Evolutionary conservation across 352 stramenopile genomes (phyloP).

Genomic region (Pythium coloratum): DNA sequence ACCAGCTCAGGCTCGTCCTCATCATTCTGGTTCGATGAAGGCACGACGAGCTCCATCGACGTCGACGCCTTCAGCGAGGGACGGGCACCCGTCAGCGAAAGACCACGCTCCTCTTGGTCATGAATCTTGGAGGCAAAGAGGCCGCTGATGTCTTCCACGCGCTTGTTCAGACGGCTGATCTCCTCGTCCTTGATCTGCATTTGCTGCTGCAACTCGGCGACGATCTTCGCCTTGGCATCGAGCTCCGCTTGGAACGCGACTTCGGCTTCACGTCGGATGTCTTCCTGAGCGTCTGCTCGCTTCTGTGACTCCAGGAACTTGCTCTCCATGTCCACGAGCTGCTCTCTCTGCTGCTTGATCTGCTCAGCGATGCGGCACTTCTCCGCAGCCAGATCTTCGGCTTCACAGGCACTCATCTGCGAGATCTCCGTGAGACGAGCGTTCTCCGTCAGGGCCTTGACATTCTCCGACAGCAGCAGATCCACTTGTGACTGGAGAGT

Average conservation of each 20-base stretch:
- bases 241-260: slow-evolving; percentile 41
- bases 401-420: slow-evolving; percentile 36
- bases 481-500: slow-evolving; percentile 62
- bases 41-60: background rate
- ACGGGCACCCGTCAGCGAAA: slow-evolving; percentile 6
- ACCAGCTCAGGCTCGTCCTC: slow-evolving; percentile 19
- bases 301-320: slow-evolving; percentile 41
- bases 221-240: slow-evolving; percentile 34
- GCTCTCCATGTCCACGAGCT: slow-evolving; percentile 34
- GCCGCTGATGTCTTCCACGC: slow-evolving; percentile 33
- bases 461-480: slow-evolving; percentile 56
- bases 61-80: slow-evolving; percentile 4
- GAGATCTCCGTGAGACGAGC: slow-evolving; percentile 35
- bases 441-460: slow-evolving; percentile 64
- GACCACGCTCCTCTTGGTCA: slow-evolving; percentile 12
- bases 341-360: slow-evolving; percentile 29
- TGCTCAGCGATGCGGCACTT: slow-evolving; percentile 23
- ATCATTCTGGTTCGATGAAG: background rate
- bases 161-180: slow-evolving; percentile 43
- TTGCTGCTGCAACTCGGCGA: slow-evolving; percentile 37
- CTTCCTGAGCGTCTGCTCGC: slow-evolving; percentile 43
- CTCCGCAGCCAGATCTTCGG: slow-evolving; percentile 29
- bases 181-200: slow-evolving; percentile 49
- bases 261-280: slow-evolving; percentile 51
- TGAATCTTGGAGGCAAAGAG: slow-evolving; percentile 31